These are phyloP conservation scores for Yamadazyma oceani DNA, from an alignment of 1,139 yeast genomes.

Conservation along the genomic window DNA sequence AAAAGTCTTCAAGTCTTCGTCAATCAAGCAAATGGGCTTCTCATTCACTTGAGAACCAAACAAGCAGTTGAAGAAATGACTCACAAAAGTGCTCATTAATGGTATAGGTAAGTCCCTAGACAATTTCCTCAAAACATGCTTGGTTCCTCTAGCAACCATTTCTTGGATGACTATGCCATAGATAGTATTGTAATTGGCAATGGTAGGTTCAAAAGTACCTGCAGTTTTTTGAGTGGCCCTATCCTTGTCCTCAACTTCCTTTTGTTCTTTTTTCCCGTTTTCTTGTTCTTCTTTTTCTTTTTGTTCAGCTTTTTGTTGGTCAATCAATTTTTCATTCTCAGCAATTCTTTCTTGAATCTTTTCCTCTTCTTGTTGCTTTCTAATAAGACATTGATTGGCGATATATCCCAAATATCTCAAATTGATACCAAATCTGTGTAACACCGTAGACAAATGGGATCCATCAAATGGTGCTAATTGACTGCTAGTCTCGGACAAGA, in stretches of 20 bases:
- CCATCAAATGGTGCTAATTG: constrained; percentile 80
- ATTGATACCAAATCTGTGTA: constrained; percentile 86
- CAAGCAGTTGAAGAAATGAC: constrained; percentile 74
- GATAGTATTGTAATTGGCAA: constrained; percentile 48
- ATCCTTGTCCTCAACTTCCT: constrained; percentile 25
- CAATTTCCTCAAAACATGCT: constrained; percentile 64
- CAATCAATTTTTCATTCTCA: constrained; percentile 26
- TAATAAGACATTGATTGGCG: constrained; percentile 34
- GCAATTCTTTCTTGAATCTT: constrained; percentile 22
- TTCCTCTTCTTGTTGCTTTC: constrained; percentile 25
- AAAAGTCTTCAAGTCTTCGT: constrained; percentile 41
- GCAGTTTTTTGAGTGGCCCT: constrained; percentile 33
- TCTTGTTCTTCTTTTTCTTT: constrained; percentile 25
- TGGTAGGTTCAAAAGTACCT: constrained; percentile 43
- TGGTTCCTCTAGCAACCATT: constrained; percentile 75
- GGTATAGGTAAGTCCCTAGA: constrained; percentile 51
- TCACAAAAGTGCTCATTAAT: constrained; percentile 57
- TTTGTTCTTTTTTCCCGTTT: constrained; percentile 28
- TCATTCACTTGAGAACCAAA: constrained; percentile 51
- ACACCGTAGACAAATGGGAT: constrained; percentile 58
- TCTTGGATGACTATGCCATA: constrained; percentile 57
- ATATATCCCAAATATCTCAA: constrained; percentile 80
- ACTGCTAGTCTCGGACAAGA: constrained; percentile 56
- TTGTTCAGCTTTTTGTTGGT: constrained; percentile 27
- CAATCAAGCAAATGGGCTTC: constrained; percentile 44